phyloP scores from a whole-genome alignment of 306 rosid species.

The Sophora flavescens region DNA sequence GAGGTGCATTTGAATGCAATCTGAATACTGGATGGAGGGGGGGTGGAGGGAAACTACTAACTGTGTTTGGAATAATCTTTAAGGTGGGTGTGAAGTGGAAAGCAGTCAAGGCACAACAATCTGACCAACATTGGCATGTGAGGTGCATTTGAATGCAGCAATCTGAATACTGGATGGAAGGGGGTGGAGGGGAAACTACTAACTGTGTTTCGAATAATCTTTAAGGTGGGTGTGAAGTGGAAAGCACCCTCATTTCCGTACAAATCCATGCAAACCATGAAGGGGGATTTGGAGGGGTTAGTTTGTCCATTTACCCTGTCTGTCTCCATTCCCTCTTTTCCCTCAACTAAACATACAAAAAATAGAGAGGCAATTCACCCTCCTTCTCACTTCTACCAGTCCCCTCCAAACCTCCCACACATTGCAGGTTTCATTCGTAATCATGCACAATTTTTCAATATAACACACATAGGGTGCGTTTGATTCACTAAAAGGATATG shows the following conservation, averaged over 20 bases:
- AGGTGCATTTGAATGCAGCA: too few species aligned
- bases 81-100: not conserved
- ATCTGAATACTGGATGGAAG: too few species aligned
- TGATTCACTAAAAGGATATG: too few species aligned
- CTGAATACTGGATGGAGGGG: slow-evolving; percentile 1
- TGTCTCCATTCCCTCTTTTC: not conserved
- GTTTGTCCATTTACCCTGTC: not conserved
- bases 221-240: too few species aligned
- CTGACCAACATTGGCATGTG: too few species aligned
- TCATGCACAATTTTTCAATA: slow-evolving; percentile 17
- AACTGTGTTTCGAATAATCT: too few species aligned
- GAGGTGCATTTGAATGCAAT: slow-evolving; percentile 17
- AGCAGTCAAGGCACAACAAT: slow-evolving; percentile 22
- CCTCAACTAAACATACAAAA: not conserved
- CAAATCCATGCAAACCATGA: not conserved
- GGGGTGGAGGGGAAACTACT: too few species aligned
- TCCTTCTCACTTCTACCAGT: slow-evolving; percentile 26
- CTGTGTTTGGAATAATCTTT: slow-evolving; percentile 3
- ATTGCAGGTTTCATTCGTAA: slow-evolving; percentile 5
- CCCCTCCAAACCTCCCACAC: slow-evolving; percentile 21
- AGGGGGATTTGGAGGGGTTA: not conserved
- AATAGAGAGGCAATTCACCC: not conserved
- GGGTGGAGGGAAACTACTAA: not conserved
- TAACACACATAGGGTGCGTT: too few species aligned
- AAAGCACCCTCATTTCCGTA: too few species aligned